phyloP scores from a whole-genome alignment of 768 basidiomycete species.

The Boletus pseudopeckii region DNA sequence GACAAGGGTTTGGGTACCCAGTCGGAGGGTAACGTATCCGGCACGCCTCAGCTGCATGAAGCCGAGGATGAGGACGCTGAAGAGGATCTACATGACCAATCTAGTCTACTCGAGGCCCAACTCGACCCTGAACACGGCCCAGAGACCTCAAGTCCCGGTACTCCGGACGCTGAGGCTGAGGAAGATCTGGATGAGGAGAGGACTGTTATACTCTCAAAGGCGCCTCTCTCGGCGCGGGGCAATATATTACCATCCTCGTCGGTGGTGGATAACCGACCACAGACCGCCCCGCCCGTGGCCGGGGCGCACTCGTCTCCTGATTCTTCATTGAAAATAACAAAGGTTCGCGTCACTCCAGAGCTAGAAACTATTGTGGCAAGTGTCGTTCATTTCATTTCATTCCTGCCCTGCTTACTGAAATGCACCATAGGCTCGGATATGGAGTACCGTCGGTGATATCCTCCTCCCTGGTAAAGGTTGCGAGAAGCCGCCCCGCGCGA shows the following conservation, averaged over 20 bases:
- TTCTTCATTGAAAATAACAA: slow-evolving; percentile 28
- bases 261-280: slow-evolving; percentile 7
- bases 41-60: neutral
- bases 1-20: slow-evolving; percentile 1
- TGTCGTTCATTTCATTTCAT: slow-evolving; percentile 3
- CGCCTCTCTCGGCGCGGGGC: neutral
- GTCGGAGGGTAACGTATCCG: slow-evolving; percentile 9
- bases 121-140: slow-evolving; percentile 4
- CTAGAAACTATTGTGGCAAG: slow-evolving; percentile 64
- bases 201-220: slow-evolving; percentile 31
- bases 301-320: slow-evolving; percentile 8
- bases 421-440: slow-evolving; percentile 56
- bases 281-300: neutral
- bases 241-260: neutral
- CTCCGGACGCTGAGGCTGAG: slow-evolving; percentile 1
- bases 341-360: slow-evolving; percentile 55
- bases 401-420: neutral
- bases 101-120: slow-evolving; percentile 7
- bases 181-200: slow-evolving; percentile 27
- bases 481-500: slow-evolving; percentile 46
- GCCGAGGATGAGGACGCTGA: neutral
- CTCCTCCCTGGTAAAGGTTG: slow-evolving; percentile 52
- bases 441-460: slow-evolving; percentile 61
- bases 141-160: slow-evolving; percentile 1
- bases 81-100: slow-evolving; percentile 11